Evolutionary conservation across 2,329 filamentous ascomycete species (phyloP).

Genomic region (Ilyonectria sp.): DNA sequence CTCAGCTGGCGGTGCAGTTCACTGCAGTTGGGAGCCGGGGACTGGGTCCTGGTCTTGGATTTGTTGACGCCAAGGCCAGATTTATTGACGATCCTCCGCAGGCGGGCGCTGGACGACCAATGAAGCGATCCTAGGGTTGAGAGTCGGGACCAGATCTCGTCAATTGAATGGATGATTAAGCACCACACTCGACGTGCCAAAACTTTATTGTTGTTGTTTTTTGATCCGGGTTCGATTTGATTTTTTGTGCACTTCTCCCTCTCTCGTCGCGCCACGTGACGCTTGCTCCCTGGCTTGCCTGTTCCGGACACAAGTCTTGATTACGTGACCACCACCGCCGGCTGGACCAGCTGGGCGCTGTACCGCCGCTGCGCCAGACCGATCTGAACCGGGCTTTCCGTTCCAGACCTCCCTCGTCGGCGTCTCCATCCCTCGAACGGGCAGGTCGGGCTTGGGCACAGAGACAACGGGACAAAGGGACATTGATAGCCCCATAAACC

Average conservation of each 20-base stretch:
- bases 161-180: conserved; percentile 14
- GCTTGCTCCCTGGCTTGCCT: not conserved
- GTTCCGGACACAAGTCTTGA: conserved; percentile 9
- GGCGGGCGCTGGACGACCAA: not conserved
- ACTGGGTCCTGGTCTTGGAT: not conserved
- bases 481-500: not conserved
- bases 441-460: not conserved
- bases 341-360: not conserved
- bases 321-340: conserved; percentile 20
- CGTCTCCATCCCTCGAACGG: conserved; percentile 4
- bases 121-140: not conserved
- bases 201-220: conserved; percentile 17
- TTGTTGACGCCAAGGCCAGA: conserved; percentile 1
- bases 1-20: not conserved
- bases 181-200: conserved; percentile 18
- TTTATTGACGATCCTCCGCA: not conserved
- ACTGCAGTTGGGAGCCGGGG: not conserved
- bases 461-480: not conserved
- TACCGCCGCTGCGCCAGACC: conserved; percentile 2
- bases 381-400: conserved; percentile 28
- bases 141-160: conserved; percentile 2
- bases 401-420: conserved; percentile 16
- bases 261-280: conserved; percentile 26
- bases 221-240: conserved; percentile 10
- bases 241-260: not conserved